phyloP scores from a whole-genome alignment of 2,329 filamentous ascomycete genomes.

The Lachnellula willkommii region DNA sequence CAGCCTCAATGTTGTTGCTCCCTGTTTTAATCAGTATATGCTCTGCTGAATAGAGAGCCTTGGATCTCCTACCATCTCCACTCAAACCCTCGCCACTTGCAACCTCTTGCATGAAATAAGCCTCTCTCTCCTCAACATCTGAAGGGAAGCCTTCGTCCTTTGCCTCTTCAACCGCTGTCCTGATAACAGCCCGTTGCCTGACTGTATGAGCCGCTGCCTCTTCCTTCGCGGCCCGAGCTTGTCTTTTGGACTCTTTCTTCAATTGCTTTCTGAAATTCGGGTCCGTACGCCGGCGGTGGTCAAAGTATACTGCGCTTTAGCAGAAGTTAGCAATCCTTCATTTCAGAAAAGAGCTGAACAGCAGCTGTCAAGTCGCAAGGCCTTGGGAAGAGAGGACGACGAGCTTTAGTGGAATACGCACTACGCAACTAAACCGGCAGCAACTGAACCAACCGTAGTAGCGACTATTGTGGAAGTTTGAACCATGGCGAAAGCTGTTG shows the following conservation, averaged over 20 bases:
- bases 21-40: conserved; percentile 39
- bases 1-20: conserved; percentile 70
- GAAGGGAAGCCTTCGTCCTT: conserved; percentile 88
- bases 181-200: conserved; percentile 69
- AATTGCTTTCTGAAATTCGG: conserved; percentile 61
- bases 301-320: conserved; percentile 61
- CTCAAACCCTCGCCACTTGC: conserved; percentile 80
- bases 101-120: conserved; percentile 95
- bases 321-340: conserved; percentile 16
- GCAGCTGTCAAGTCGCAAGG: background rate
- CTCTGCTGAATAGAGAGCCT: background rate
- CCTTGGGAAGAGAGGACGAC: background rate
- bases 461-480: conserved; percentile 53
- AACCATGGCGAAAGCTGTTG: conserved; percentile 34
- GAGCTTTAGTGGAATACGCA: background rate
- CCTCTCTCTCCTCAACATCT: conserved; percentile 88
- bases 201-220: conserved; percentile 60
- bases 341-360: background rate
- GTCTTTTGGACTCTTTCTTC: conserved; percentile 70
- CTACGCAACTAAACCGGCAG: conserved; percentile 48
- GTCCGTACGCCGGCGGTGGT: conserved; percentile 59
- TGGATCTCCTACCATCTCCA: conserved; percentile 61
- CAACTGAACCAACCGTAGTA: conserved; percentile 55
- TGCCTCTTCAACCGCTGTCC: conserved; percentile 69
- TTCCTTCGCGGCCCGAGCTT: conserved; percentile 67